Conservation (phyloP, 2,329 filamentous ascomycete genomes). For the Paecilomyces variotii region DNA sequence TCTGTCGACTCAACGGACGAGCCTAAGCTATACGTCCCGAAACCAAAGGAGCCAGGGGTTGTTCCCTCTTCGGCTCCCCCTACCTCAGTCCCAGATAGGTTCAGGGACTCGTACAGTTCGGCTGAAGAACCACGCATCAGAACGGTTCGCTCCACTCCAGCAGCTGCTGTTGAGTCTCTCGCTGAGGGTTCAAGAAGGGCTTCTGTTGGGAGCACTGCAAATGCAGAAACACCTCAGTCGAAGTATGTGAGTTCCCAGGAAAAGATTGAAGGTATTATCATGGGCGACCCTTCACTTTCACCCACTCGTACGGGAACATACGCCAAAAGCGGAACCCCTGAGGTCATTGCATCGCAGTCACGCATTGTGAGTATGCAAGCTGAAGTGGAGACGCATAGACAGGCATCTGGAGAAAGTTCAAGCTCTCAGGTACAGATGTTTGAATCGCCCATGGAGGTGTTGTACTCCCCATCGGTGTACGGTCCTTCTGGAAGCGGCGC, state of each 20-base stretch:
- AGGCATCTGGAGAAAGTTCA: not conserved
- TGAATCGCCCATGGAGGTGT: not conserved
- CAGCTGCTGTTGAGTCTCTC: not conserved
- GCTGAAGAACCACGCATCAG: not conserved
- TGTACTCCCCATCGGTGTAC: not conserved
- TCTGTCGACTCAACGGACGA: slow-evolving; percentile 3
- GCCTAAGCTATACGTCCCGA: slow-evolving; percentile 11
- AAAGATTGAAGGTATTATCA: slow-evolving; percentile 7
- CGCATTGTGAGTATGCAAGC: slow-evolving; percentile 8
- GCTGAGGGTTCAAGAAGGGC: not conserved
- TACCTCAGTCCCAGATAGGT: not conserved
- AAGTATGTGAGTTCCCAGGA: not conserved
- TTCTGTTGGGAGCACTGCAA: not conserved
- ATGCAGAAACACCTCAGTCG: not conserved
- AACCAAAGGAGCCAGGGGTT: slow-evolving; percentile 3
- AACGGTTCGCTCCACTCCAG: not conserved
- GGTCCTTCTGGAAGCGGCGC: not conserved
- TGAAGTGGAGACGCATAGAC: not conserved
- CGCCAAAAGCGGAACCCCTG: slow-evolving; percentile 4
- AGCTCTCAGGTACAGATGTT: not conserved
- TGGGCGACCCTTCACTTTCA: slow-evolving; percentile 5
- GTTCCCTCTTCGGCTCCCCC: slow-evolving; percentile 10
- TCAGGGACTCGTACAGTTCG: not conserved
- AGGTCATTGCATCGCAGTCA: slow-evolving; percentile 2
- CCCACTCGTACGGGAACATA: slow-evolving; percentile 7